Conservation (phyloP, 2,329 filamentous ascomycete genomes). For the Talaromyces marneffei region DNA sequence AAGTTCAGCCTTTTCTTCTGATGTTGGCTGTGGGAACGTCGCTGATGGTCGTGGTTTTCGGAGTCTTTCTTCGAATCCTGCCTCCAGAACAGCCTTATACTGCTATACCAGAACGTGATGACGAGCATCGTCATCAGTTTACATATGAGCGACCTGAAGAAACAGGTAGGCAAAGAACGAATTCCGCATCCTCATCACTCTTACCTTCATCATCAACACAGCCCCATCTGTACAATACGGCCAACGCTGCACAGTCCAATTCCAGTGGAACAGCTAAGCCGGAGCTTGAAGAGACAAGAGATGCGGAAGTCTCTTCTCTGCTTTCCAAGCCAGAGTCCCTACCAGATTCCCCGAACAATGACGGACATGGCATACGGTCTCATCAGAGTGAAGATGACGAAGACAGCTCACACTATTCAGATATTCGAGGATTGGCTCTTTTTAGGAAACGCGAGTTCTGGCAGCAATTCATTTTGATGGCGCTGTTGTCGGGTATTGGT, state of each 20-base stretch:
- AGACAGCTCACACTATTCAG: constrained; percentile 72
- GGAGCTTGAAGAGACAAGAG: constrained; percentile 20
- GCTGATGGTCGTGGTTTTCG: constrained; percentile 65
- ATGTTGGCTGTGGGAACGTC: constrained; percentile 76
- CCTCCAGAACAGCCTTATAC: constrained; percentile 49
- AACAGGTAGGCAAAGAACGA: constrained; percentile 33
- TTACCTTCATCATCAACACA: constrained; percentile 30
- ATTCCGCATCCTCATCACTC: constrained; percentile 24
- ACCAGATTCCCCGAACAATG: constrained; percentile 47
- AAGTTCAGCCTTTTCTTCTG: constrained; percentile 74
- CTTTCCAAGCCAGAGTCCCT: constrained; percentile 58
- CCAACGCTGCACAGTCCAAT: constrained; percentile 14
- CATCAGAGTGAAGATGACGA: constrained; percentile 46
- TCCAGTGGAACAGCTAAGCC: constrained; percentile 3
- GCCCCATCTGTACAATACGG: constrained; percentile 8
- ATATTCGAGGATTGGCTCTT: constrained; percentile 79
- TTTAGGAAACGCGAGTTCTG: constrained; percentile 74
- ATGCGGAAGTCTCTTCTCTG: constrained; percentile 68
- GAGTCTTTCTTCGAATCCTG: constrained; percentile 78
- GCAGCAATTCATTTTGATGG: constrained; percentile 83
- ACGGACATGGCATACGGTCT: constrained; percentile 31
- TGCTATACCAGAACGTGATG: constrained; percentile 35
- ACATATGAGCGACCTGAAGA: constrained; percentile 26
- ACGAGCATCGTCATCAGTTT: constrained; percentile 10
- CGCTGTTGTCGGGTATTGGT: constrained; percentile 83